These are phyloP conservation scores for Fraxinus angustifolia DNA, from an alignment of 305 asterid genomes.

Conservation along the genomic window DNA sequence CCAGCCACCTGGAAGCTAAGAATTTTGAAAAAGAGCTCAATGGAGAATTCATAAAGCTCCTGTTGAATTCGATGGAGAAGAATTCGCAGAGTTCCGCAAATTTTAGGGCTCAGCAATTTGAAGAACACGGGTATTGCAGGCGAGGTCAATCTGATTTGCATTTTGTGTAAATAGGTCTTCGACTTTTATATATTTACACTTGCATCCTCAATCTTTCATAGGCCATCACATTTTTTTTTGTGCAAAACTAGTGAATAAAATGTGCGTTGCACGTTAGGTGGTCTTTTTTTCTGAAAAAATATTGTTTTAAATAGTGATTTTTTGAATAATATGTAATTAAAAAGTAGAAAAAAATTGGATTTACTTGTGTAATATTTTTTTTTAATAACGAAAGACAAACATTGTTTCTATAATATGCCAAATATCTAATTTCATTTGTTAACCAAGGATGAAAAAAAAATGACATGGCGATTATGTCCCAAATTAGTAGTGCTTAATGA, in stretches of 20 bases:
- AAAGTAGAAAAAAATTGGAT: too few relatives aligned
- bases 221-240: neutral
- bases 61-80: neutral
- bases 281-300: too few relatives aligned
- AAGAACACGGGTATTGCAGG: neutral
- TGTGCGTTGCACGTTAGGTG: too few relatives aligned
- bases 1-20: neutral
- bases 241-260: neutral
- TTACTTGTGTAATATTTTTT: too few relatives aligned
- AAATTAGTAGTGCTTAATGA: slow-evolving; percentile 43
- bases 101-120: neutral
- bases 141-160: neutral
- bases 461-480: slow-evolving; percentile 23
- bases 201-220: neutral
- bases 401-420: too few relatives aligned
- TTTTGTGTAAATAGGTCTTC: neutral
- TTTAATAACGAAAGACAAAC: too few relatives aligned
- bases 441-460: too few relatives aligned
- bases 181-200: neutral
- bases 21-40: neutral
- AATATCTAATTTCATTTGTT: too few relatives aligned
- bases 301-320: too few relatives aligned
- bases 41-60: neutral
- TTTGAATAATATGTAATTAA: too few relatives aligned
- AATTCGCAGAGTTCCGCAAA: neutral